A percentile compares a stretch with the other conserved stretches of the same genome.
Evolutionary conservation across 202 grass and related monocot species (phyloP).

Genomic region (Dendrocalamus latiflorus): DNA sequence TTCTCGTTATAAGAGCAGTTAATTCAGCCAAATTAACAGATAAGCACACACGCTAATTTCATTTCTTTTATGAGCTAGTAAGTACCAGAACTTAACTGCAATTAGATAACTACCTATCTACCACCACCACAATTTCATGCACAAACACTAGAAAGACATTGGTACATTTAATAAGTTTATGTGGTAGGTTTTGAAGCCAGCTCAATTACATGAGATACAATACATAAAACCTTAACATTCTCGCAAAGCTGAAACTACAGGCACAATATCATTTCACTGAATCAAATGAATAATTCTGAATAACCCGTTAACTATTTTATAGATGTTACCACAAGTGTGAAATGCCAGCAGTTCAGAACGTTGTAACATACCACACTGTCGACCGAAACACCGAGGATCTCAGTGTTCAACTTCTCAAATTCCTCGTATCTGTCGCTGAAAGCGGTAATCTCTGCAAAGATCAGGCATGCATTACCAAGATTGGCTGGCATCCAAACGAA

Average conservation of each 20-base stretch:
- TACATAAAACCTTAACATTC: background rate
- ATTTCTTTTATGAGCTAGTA: background rate
- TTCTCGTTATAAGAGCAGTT: background rate
- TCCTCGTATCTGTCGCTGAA: too few species aligned
- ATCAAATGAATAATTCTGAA: slow-evolving; percentile 8
- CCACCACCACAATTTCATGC: background rate
- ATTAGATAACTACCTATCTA: background rate
- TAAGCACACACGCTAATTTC: background rate
- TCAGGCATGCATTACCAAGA: background rate
- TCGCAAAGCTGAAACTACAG: background rate
- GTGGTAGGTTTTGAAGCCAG: background rate
- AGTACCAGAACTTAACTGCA: background rate
- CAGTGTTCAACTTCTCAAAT: too few species aligned
- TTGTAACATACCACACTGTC: background rate
- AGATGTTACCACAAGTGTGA: background rate
- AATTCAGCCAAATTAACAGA: background rate
- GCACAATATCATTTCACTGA: background rate
- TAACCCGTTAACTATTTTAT: background rate
- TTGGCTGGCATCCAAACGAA: background rate
- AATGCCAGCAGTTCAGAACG: background rate
- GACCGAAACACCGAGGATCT: too few species aligned
- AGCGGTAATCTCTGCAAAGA: background rate
- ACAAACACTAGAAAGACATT: background rate
- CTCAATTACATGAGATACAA: background rate
- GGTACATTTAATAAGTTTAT: background rate